These are phyloP conservation scores for Petrea volubilis DNA, from an alignment of 257 asterid genomes.

Conservation along the genomic window DNA sequence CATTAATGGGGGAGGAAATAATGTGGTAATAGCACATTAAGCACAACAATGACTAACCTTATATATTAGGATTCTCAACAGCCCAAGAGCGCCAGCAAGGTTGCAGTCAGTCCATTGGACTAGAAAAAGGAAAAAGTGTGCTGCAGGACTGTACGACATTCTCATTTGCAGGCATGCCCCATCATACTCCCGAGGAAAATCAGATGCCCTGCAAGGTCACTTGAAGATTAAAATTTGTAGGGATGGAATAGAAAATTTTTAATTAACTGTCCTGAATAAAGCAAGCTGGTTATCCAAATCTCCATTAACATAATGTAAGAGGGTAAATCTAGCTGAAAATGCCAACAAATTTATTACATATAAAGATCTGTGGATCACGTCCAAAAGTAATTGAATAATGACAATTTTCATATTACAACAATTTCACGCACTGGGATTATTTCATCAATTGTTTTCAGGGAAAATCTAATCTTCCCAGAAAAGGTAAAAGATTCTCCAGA, in stretches of 20 bases:
- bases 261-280: not conserved
- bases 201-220: constrained; percentile 73
- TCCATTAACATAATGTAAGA: not conserved
- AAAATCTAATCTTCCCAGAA: constrained; percentile 12
- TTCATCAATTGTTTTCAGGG: not conserved
- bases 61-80: constrained; percentile 81
- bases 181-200: constrained; percentile 78
- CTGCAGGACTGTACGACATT: constrained; percentile 95
- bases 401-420: not conserved
- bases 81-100: constrained; percentile 96
- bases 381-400: constrained; percentile 2
- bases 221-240: not conserved
- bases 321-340: not conserved
- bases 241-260: not conserved
- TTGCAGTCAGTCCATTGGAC: constrained; percentile 96
- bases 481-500: not conserved
- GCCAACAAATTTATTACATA: not conserved
- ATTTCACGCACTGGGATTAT: not conserved
- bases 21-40: not conserved
- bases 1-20: not conserved
- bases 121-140: constrained; percentile 81
- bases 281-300: not conserved
- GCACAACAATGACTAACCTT: constrained; percentile 48
- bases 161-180: constrained; percentile 97
- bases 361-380: not conserved